These are phyloP conservation scores for Candida nonsorbophila DNA, from an alignment of 805 yeast genomes.

Conservation along the genomic window DNA sequence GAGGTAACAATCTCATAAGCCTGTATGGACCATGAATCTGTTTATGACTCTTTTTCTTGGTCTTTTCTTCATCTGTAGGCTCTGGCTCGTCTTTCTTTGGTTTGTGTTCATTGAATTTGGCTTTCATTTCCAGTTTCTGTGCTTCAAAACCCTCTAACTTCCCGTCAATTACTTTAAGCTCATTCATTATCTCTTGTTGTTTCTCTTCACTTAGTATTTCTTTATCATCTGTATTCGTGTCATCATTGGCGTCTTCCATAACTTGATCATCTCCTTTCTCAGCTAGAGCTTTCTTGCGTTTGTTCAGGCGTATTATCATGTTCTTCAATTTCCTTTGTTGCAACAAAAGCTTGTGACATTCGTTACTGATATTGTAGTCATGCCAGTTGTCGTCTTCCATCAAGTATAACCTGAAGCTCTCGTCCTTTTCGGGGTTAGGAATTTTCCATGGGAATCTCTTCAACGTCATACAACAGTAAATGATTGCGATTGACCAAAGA, in stretches of 20 bases:
- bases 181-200: slow-evolving; percentile 23
- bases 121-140: slow-evolving; percentile 29
- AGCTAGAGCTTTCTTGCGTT: slow-evolving; percentile 26
- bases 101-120: slow-evolving; percentile 17
- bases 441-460: slow-evolving; percentile 94
- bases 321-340: slow-evolving; percentile 55
- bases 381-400: slow-evolving; percentile 76
- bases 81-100: slow-evolving; percentile 5
- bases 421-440: slow-evolving; percentile 69
- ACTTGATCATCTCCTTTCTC: slow-evolving; percentile 8
- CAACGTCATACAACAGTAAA: slow-evolving; percentile 87
- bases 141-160: slow-evolving; percentile 32
- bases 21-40: slow-evolving; percentile 81
- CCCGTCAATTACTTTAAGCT: slow-evolving; percentile 31
- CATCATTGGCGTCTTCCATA: slow-evolving; percentile 12
- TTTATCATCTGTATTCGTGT: slow-evolving; percentile 3
- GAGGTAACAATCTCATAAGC: slow-evolving; percentile 74
- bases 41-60: slow-evolving; percentile 36
- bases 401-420: slow-evolving; percentile 78
- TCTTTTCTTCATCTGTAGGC: slow-evolving; percentile 9
- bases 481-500: slow-evolving; percentile 89
- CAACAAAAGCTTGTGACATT: slow-evolving; percentile 61
- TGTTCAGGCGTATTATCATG: slow-evolving; percentile 35
- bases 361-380: slow-evolving; percentile 68
- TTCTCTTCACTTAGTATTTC: slow-evolving; percentile 30